Base-by-base conservation (phyloP, 1,139 yeast genomes). In the Hyphopichia burtonii region DNA sequence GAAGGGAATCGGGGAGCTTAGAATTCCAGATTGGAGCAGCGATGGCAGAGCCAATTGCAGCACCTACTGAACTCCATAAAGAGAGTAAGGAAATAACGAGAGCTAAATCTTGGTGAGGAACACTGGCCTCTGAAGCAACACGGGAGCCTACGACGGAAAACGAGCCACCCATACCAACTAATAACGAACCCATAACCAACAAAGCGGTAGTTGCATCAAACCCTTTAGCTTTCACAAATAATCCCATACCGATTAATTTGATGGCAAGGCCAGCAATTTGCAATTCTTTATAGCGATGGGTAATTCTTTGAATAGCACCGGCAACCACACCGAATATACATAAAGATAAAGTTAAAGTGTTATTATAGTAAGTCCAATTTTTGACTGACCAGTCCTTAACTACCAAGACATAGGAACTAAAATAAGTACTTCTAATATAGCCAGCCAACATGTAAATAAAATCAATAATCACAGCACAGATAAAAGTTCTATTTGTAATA, bases 1-100 rank as follows among this genome's bases (percentile, higher is more conserved):
- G 45, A 41, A 63, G 49, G 19, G 48, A 53, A 22, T 38, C 44
- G 12, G 75, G 75, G 35, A 74, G 50, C 34, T 63, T 53, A 34
- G 67, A 59, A 17, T 70, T 60, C 78, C 78, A 74, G 35, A 74
- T 61, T n/a, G 76, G 75, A 44, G 75, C 76, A 19, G 76, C 68
- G 34, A 73, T 58, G 7, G 78, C 67, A 37, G 61, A 53, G 8
- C 78, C 79, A 39, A 75, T 54, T 8, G 75, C 72, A 37, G 63
- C 54, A 32, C 78, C 80, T 46, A 75, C 63, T 33, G 62, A 55
- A 45, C 67, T 62, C 51, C 65, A 61, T 34, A 78, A 56, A 12
- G 65, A 50, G 43, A 73, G 60, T 17, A 74, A 51, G 1, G 78
- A 66, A 39, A 76, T 72, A 28, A 68, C 61, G 22, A 67, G 54